Conservation (phyloP, 148 eudicot genomes). For the Camellia granthamiana region DNA sequence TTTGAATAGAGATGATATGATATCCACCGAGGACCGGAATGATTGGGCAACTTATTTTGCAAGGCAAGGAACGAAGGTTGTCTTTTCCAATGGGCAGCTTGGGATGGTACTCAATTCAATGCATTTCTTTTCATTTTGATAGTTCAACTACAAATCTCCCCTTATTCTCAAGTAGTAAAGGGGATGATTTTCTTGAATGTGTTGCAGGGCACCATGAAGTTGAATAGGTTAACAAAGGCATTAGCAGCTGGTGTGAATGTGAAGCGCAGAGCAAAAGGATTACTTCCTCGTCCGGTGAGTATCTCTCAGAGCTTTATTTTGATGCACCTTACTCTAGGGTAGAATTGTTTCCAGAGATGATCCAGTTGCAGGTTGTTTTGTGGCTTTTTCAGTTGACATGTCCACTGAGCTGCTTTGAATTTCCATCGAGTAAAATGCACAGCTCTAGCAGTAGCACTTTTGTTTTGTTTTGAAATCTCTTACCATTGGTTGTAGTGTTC, state of each 20-base stretch:
- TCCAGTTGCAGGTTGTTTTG: conserved; percentile 7
- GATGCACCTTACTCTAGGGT: background rate
- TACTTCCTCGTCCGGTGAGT: conserved; percentile 92
- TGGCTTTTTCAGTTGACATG: background rate
- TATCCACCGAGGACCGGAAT: conserved; percentile 83
- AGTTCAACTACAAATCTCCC: too few species aligned
- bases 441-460: background rate
- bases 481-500: background rate
- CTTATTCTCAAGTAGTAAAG: too few species aligned
- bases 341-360: background rate
- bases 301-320: conserved; percentile 9
- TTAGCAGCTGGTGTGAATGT: conserved; percentile 81
- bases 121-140: background rate
- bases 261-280: conserved; percentile 78
- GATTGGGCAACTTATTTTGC: conserved; percentile 93
- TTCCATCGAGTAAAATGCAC: background rate
- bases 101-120: conserved; percentile 60
- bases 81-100: conserved; percentile 85
- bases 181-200: conserved; percentile 17
- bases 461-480: conserved; percentile 1
- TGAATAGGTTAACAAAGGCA: conserved; percentile 76
- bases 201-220: conserved; percentile 86
- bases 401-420: background rate
- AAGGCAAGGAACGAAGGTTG: conserved; percentile 75
- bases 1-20: conserved; percentile 97